phyloP scores from a whole-genome alignment of 140 eudicot species.

The Ambrosia hybrid region DNA sequence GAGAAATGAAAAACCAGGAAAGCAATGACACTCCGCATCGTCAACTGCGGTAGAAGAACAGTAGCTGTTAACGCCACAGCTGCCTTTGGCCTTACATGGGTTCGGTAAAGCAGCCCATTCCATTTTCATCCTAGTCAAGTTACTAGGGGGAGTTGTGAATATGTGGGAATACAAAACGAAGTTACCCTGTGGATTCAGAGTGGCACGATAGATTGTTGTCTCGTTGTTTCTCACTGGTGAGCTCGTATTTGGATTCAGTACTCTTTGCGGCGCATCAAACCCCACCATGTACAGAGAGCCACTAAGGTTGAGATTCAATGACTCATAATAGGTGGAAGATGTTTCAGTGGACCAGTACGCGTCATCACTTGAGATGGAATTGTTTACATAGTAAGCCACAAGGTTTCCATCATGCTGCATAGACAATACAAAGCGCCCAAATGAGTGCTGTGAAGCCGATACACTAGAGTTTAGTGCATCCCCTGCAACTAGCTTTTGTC shows the following conservation, averaged over 20 bases:
- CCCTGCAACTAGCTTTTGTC: constrained; percentile 18
- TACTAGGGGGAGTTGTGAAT: constrained; percentile 14
- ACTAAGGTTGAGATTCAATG: constrained; percentile 22
- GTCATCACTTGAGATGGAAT: not conserved
- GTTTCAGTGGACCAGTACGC: constrained; percentile 31
- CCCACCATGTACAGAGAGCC: constrained; percentile 37
- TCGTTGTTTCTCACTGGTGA: not conserved
- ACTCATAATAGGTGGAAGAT: not conserved
- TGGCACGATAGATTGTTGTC: constrained; percentile 26
- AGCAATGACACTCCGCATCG: not conserved
- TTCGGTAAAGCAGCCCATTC: constrained; percentile 5
- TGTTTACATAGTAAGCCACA: constrained; percentile 27
- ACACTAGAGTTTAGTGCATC: constrained; percentile 25
- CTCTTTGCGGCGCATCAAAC: not conserved
- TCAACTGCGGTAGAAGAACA: not conserved
- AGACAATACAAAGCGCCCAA: constrained; percentile 28
- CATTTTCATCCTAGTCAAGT: not conserved
- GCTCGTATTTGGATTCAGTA: not conserved
- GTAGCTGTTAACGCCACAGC: constrained; percentile 1
- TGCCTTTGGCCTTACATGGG: not conserved
- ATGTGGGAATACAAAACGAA: constrained; percentile 31
- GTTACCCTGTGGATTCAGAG: constrained; percentile 28
- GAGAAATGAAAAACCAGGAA: constrained; percentile 7
- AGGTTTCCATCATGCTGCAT: constrained; percentile 48
- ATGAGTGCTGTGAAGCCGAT: constrained; percentile 25